These are phyloP conservation scores for Litsea cubeba DNA, from an alignment of 164 flowering plant species.

Conservation along the genomic window DNA sequence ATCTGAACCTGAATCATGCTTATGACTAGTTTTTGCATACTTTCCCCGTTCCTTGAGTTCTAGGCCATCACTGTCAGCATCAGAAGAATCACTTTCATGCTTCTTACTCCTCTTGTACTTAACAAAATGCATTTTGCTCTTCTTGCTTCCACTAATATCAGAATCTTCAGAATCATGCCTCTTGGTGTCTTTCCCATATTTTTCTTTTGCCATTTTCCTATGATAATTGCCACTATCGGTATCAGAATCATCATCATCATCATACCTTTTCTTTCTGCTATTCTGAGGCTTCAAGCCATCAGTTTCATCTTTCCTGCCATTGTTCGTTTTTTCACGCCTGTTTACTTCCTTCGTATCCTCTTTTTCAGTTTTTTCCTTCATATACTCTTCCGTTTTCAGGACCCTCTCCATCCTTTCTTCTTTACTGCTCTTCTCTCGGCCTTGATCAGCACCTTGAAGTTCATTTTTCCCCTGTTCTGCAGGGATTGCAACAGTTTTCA, in stretches of 20 bases:
- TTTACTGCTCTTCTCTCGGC: constrained; percentile 24
- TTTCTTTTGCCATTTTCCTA: constrained; percentile 9
- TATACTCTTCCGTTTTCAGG: constrained; percentile 15
- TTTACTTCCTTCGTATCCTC: constrained; percentile 17
- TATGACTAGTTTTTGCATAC: constrained; percentile 12
- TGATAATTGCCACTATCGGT: constrained; percentile 19
- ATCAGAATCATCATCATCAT: constrained; percentile 24
- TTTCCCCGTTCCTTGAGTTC: constrained; percentile 13
- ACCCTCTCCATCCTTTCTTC: constrained; percentile 18
- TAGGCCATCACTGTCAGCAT: constrained; percentile 11
- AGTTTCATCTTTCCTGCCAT: constrained; percentile 11
- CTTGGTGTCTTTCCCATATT: constrained; percentile 19
- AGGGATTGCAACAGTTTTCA: constrained; percentile 14
- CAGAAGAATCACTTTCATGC: constrained; percentile 25
- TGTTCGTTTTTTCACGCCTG: constrained; percentile 13
- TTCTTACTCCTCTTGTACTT: constrained; percentile 18
- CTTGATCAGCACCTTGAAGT: constrained; percentile 15
- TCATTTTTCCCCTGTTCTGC: constrained; percentile 25
- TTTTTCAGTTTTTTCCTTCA: constrained; percentile 18
- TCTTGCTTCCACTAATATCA: constrained; percentile 15
- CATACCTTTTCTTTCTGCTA: constrained; percentile 23
- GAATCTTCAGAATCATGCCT: constrained; percentile 28
- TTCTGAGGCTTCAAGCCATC: constrained; percentile 17
- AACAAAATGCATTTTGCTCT: constrained; percentile 1
- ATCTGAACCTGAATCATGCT: constrained; percentile 19